Evolutionary conservation across 2,329 filamentous ascomycete genomes (phyloP).

Genomic region (Westerdykella aurantiaca): DNA sequence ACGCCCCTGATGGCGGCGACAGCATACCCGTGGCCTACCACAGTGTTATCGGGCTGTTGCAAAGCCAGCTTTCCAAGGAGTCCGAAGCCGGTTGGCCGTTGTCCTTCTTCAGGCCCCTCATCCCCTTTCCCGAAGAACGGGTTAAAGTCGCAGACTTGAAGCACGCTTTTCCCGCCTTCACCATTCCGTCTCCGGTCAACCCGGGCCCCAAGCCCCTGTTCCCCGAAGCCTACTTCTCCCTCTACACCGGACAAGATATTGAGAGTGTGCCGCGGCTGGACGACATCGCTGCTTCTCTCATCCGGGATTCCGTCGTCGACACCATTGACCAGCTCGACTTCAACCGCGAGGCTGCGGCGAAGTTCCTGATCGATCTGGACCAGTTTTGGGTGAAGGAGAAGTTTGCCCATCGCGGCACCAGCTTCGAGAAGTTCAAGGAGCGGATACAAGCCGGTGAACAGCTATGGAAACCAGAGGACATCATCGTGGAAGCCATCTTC

Average conservation of each 20-base stretch:
- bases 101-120: conserved; percentile 55
- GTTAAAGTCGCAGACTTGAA: conserved; percentile 40
- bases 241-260: conserved; percentile 80
- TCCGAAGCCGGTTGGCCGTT: conserved; percentile 70
- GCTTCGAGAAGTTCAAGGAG: conserved; percentile 80
- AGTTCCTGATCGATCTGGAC: conserved; percentile 87
- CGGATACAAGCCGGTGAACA: conserved; percentile 51
- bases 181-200: conserved; percentile 68
- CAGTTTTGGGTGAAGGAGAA: conserved; percentile 87
- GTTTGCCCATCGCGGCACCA: conserved; percentile 88
- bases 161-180: conserved; percentile 70
- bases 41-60: conserved; percentile 74
- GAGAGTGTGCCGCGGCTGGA: conserved; percentile 77
- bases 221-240: conserved; percentile 89
- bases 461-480: conserved; percentile 96
- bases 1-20: conserved; percentile 51
- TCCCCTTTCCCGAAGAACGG: conserved; percentile 48
- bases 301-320: conserved; percentile 81
- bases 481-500: conserved; percentile 95
- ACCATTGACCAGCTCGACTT: conserved; percentile 92
- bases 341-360: conserved; percentile 81
- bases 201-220: conserved; percentile 73
- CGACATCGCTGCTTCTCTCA: conserved; percentile 71
- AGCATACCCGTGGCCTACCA: conserved; percentile 57
- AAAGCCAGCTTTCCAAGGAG: conserved; percentile 78